A percentile compares a stretch with the other conserved stretches of the same genome.
phyloP scores from a whole-genome alignment of 179 eudicot species.

The Silene noctiflora region DNA sequence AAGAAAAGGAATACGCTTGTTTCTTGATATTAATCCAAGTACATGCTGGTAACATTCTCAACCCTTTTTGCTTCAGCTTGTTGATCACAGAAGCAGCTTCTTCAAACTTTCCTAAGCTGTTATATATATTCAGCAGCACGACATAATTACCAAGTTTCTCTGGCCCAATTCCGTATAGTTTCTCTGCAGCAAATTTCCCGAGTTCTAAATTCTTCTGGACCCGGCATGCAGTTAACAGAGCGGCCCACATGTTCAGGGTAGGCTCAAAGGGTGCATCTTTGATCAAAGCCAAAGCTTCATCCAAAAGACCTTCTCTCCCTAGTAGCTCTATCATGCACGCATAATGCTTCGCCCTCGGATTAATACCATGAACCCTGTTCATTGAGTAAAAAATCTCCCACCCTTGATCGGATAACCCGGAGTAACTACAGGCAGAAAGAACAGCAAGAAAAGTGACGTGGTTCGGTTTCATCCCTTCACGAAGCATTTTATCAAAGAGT shows the following conservation, averaged over 20 bases:
- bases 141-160: slow-evolving; percentile 76
- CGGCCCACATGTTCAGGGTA: slow-evolving; percentile 85
- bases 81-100: slow-evolving; percentile 70
- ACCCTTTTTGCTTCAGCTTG: slow-evolving; percentile 55
- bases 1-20: slow-evolving; percentile 41
- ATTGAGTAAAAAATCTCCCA: slow-evolving; percentile 71
- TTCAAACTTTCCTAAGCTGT: slow-evolving; percentile 49
- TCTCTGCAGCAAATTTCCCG: slow-evolving; percentile 76
- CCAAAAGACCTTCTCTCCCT: slow-evolving; percentile 70
- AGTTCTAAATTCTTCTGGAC: slow-evolving; percentile 59
- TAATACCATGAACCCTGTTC: slow-evolving; percentile 47
- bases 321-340: slow-evolving; percentile 82
- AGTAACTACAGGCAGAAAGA: slow-evolving; percentile 78
- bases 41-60: slow-evolving; percentile 60
- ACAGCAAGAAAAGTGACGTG: slow-evolving; percentile 89
- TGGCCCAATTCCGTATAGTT: slow-evolving; percentile 67
- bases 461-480: slow-evolving; percentile 56
- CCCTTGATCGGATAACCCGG: slow-evolving; percentile 62
- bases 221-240: slow-evolving; percentile 79
- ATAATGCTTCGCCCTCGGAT: slow-evolving; percentile 89
- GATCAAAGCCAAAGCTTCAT: slow-evolving; percentile 72
- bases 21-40: slow-evolving; percentile 85
- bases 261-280: slow-evolving; percentile 66
- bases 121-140: slow-evolving; percentile 69
- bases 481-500: slow-evolving; percentile 57